phyloP scores from a whole-genome alignment of 257 asterid genomes.

The Solanum paucissectum region DNA sequence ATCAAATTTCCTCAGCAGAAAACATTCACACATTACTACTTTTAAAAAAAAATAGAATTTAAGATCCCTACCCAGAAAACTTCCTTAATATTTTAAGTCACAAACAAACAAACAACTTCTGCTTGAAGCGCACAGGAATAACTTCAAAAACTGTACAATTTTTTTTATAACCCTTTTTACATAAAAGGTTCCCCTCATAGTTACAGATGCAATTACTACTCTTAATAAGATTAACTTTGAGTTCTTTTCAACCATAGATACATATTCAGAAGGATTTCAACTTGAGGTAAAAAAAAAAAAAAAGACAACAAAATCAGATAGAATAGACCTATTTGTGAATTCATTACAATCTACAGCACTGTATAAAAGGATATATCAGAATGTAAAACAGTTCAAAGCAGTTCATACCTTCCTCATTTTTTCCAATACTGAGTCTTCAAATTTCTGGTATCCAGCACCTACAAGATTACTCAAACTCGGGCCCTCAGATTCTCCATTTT shows the following conservation, averaged over 20 bases:
- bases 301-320: background rate
- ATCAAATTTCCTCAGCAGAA: background rate
- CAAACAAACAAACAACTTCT: background rate
- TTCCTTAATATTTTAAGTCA: background rate
- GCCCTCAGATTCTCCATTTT: conserved; percentile 23
- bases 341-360: background rate
- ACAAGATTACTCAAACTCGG: conserved; percentile 41
- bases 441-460: conserved; percentile 59
- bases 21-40: background rate
- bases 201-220: background rate
- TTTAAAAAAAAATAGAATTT: background rate
- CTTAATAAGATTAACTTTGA: background rate
- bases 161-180: background rate
- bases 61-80: background rate
- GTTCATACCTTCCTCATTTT: conserved; percentile 56
- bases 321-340: background rate
- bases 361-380: background rate
- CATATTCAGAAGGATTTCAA: background rate
- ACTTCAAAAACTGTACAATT: background rate
- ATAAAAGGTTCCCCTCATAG: background rate
- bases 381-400: background rate
- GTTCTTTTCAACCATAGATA: background rate
- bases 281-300: background rate
- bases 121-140: background rate
- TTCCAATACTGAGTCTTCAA: conserved; percentile 68